Percentiles rank a stretch among this genome's conserved stretches.
Evolutionary conservation across 2,329 filamentous ascomycete genomes (phyloP).

Genomic region (Xylaria hypoxylon): DNA sequence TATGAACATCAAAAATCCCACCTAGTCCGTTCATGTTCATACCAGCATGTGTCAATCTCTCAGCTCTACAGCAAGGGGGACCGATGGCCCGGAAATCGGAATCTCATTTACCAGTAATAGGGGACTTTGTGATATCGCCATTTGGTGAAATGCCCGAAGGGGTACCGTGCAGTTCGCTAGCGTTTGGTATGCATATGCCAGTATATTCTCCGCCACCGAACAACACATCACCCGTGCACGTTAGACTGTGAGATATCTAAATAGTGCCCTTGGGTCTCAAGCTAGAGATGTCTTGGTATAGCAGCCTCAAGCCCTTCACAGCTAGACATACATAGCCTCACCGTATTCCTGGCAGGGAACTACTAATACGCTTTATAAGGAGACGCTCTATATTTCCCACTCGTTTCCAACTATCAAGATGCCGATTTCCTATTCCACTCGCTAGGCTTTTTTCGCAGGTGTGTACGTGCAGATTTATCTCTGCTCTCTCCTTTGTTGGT

Average conservation of each 20-base stretch:
- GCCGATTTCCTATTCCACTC: conserved; percentile 19
- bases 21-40: background rate
- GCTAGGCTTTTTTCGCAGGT: conserved; percentile 7
- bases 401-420: background rate
- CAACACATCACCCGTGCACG: conserved; percentile 18
- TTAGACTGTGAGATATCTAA: conserved; percentile 17
- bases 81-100: background rate
- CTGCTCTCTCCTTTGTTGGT: conserved; percentile 3
- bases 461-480: conserved; percentile 33
- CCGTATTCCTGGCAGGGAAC: background rate
- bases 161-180: conserved; percentile 5
- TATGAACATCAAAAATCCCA: background rate
- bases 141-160: conserved; percentile 3
- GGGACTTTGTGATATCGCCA: conserved; percentile 1
- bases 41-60: conserved; percentile 7
- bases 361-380: conserved; percentile 26
- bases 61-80: background rate
- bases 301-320: conserved; percentile 16
- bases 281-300: conserved; percentile 31
- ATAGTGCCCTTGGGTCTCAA: conserved; percentile 25
- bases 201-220: conserved; percentile 22
- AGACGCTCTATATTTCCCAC: background rate
- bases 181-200: conserved; percentile 2
- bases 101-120: background rate
- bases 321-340: conserved; percentile 1